A percentile compares a stretch with the other conserved stretches of the same genome.
These are phyloP conservation scores for Apostasia ramifera DNA, from an alignment of 106 monocot species.

Conservation along the genomic window DNA sequence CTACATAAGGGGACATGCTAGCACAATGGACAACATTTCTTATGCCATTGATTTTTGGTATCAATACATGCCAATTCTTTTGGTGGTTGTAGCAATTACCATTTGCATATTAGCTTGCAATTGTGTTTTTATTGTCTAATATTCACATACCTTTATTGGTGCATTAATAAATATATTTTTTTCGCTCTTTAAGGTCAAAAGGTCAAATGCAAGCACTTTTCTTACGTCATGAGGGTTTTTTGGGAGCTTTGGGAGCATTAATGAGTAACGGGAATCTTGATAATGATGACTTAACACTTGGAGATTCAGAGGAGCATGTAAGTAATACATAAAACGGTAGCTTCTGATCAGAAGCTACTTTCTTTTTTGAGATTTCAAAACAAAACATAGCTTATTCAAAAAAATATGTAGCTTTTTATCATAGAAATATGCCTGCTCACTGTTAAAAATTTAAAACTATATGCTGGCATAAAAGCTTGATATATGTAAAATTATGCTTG, in stretches of 20 bases:
- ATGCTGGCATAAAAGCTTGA: too few relatives aligned
- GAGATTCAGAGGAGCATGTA: conserved; percentile 37
- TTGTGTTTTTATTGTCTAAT: background rate
- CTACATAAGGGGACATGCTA: conserved; percentile 66
- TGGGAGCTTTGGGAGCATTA: conserved; percentile 72
- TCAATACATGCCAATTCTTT: background rate
- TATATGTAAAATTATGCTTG: too few relatives aligned
- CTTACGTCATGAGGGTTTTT: conserved; percentile 64
- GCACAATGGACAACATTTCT: conserved; percentile 72
- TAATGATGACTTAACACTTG: conserved; percentile 16
- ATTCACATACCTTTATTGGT: background rate
- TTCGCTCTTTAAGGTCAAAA: conserved; percentile 44
- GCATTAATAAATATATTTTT: background rate
- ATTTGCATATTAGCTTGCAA: background rate
- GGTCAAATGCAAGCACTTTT: conserved; percentile 73
- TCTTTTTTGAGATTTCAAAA: too few relatives aligned
- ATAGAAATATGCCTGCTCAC: too few relatives aligned
- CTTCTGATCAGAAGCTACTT: too few relatives aligned
- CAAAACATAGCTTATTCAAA: too few relatives aligned
- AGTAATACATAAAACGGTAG: background rate
- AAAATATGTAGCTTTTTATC: too few relatives aligned
- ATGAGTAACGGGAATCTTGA: conserved; percentile 34
- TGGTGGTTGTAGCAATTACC: background rate
- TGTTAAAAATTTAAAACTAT: too few relatives aligned
- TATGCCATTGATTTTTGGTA: conserved; percentile 82